phyloP scores from a whole-genome alignment of 2,329 filamentous ascomycete genomes.

The Meredithiella fracta region DNA sequence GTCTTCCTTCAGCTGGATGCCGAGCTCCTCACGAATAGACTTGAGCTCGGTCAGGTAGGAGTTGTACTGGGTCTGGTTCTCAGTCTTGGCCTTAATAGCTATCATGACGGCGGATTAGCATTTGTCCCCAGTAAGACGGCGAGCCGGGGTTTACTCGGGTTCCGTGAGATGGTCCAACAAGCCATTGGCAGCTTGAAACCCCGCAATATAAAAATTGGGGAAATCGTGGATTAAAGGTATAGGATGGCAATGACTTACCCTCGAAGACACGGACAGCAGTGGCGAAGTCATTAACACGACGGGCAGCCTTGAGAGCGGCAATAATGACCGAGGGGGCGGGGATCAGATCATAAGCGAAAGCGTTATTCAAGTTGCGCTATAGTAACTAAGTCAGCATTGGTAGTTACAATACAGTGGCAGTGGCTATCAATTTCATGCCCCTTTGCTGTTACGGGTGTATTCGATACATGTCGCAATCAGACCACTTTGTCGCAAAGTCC shows the following conservation, averaged over 20 bases:
- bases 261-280: constrained; percentile 97
- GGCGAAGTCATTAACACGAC: constrained; percentile 95
- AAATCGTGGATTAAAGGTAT: no score
- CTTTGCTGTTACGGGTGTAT: not conserved
- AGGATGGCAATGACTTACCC: constrained; percentile 42
- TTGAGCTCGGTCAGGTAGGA: constrained; percentile 91
- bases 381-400: constrained; percentile 1
- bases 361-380: constrained; percentile 92
- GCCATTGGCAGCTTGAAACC: not conserved
- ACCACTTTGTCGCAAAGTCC: constrained; percentile 14
- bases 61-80: constrained; percentile 95
- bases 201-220: not conserved
- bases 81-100: constrained; percentile 99
- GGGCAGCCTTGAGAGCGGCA: constrained; percentile 81
- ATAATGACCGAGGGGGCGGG: constrained; percentile 81
- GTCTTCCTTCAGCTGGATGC: constrained; percentile 78
- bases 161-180: not conserved
- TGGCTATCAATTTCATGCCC: no score
- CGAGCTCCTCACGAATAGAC: constrained; percentile 81
- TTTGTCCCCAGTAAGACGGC: not conserved
- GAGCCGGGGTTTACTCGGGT: constrained; percentile 4
- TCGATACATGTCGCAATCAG: constrained; percentile 15
- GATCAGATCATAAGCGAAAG: constrained; percentile 98
- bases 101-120: constrained; percentile 9
- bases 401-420: no score